These are phyloP conservation scores for Aspergillus tubingensis DNA, from an alignment of 2,329 filamentous ascomycete species.

Conservation along the genomic window DNA sequence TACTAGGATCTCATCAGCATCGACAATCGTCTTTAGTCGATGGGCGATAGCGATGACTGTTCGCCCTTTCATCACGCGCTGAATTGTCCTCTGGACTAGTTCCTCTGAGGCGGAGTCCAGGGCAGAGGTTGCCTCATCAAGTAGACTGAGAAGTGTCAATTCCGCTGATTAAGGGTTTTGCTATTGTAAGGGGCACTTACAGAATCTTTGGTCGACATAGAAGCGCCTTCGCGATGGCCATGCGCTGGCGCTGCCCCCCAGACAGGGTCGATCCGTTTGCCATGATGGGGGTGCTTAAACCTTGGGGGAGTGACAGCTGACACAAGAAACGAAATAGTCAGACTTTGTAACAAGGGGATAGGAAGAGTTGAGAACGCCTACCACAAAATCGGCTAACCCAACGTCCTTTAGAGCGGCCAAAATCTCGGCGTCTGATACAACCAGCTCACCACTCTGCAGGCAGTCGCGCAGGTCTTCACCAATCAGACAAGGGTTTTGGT, in stretches of 20 bases:
- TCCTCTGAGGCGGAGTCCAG: conserved; percentile 84
- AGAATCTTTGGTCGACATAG: conserved; percentile 35
- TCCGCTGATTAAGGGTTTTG: not conserved
- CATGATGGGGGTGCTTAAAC: conserved; percentile 3
- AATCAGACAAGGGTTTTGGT: conserved; percentile 67
- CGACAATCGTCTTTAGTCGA: conserved; percentile 80
- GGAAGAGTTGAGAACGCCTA: not conserved
- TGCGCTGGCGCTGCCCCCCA: conserved; percentile 15
- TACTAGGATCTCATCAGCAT: conserved; percentile 86
- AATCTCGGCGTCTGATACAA: conserved; percentile 28
- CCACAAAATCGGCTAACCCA: conserved; percentile 9
- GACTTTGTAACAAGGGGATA: not conserved
- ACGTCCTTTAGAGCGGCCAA: conserved; percentile 15
- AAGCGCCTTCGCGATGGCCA: conserved; percentile 28
- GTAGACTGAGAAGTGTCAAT: conserved; percentile 47
- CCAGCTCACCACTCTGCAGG: conserved; percentile 15
- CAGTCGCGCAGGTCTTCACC: conserved; percentile 18
- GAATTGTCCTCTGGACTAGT: conserved; percentile 78
- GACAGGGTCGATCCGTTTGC: conserved; percentile 12
- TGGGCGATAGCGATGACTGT: conserved; percentile 70
- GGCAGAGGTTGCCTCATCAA: conserved; percentile 85
- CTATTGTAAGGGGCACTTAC: not conserved
- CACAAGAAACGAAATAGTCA: not conserved
- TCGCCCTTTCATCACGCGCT: conserved; percentile 63
- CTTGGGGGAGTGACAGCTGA: conserved; percentile 11